Conservation (phyloP, 257 asterid genomes). For the Capsicum rhomboideum region DNA sequence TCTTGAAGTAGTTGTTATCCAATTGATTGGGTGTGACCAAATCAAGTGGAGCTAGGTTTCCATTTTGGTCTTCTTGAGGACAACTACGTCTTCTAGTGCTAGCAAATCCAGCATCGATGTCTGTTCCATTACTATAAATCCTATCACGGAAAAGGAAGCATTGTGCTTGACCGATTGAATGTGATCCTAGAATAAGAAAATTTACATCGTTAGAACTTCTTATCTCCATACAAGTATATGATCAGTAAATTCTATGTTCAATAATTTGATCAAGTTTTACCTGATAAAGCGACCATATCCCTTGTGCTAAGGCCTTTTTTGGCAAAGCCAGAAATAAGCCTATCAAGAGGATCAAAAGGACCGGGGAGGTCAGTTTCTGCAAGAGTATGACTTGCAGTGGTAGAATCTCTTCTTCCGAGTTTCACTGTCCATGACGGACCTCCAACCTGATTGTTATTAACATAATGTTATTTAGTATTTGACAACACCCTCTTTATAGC, state of each 20-base stretch:
- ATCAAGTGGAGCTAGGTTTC: conserved; percentile 4
- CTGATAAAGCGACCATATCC: background rate
- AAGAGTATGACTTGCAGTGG: background rate
- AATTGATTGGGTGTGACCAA: background rate
- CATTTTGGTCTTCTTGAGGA: conserved; percentile 15
- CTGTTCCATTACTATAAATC: conserved; percentile 32
- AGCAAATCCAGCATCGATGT: conserved; percentile 30
- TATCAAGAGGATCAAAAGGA: background rate
- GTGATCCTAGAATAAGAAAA: background rate
- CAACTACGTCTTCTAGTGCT: conserved; percentile 1
- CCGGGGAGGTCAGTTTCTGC: background rate
- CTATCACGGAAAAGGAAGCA: conserved; percentile 21
- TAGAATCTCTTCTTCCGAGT: background rate
- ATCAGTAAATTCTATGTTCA: background rate
- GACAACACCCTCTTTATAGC: background rate
- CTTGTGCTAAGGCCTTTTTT: background rate
- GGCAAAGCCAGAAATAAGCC: background rate
- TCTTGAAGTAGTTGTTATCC: background rate
- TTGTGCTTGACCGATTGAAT: background rate
- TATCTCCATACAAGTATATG: background rate
- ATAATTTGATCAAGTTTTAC: background rate
- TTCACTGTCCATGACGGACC: background rate
- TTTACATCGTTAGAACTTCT: background rate
- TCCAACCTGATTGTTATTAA: background rate
- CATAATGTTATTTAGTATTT: background rate